Base-by-base conservation (phyloP, 805 yeast species). In the Monosporozyma unispora region DNA sequence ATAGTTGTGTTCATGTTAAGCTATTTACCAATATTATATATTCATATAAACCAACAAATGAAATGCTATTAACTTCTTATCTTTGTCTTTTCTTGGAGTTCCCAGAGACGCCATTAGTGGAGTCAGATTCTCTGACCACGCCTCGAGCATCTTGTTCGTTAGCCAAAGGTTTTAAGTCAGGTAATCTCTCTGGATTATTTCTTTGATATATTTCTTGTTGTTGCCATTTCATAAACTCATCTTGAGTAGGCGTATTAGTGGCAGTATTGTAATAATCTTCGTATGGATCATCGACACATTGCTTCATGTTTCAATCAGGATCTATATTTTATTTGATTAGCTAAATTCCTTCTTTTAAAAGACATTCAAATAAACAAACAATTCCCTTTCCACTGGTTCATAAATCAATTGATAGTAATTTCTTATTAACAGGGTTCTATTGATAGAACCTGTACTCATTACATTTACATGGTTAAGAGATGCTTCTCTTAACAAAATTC, bases 141-240 rank as follows among this genome's bases (percentile, higher is more conserved):
- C 44, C 46, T 4, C 40, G 10, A 11, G 48, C 27, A 4, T 44
- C 14, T 6, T 35, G 27, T 3, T 35, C 44, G 18, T 38, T 33
- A 4, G 41, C 18, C 4, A 54, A 46, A 1, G 57, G 57, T n/a
- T 40, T 27, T 22, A 53, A 42, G 16, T 35, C 41, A 22, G 58
- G 58, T 11, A 48, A 43, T 22, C 43, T 41, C 18, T 50, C 52
- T 3, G 42, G 47, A 33, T 49, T 48, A 44, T 55, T 53, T 46
- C 58, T 43, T 35, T 46, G 38, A 43, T 55, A 55, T 12, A 55
- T 31, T 11, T 51, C 50, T 23, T 47, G 44, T 11, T 22, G 39
- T 43, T 48, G 53, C 44, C 12, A 16, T 19, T 21, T 45, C 8
- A 19, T 18, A 18, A 28, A 41, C 10, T 27, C 47, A 11, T 40